Base-by-base conservation (phyloP, 1,139 yeast species). In the Geotrichum citri-aurantii region DNA sequence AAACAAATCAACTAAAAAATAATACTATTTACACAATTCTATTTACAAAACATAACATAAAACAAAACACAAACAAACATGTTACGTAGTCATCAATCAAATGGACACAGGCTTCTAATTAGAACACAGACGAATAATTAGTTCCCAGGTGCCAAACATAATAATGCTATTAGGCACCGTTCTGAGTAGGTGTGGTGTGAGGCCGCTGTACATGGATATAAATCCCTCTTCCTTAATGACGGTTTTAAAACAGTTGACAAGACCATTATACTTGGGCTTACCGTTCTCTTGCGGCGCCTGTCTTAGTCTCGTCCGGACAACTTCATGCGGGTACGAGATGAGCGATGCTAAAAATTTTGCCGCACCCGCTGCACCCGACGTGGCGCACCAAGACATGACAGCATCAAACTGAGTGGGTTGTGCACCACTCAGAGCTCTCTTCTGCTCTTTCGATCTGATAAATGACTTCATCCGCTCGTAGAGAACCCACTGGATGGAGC, bases 91-190 rank as follows among this genome's bases (percentile, higher is more conserved):
- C 33, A 33, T 50, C 19, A 50, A 31, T 10, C 33, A 50, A 31
- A 37, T 14, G n/a, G 19, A 21, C 27, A 21, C 23, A 40, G 29
- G 7, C 44, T 14, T 7, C 44, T 37, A 37, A 19, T 37, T n/a
- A 12, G 62, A 56, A 19, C 55, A 68, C 49, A 86, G 70, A 62
- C 87, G 81, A 50, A 93, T 91, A 55, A 95, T 89, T 52, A 95
- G 74, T 70, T 95, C 99, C 98, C 99, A 95, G 1, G 99, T 92
- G 46, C 99, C 99, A 78, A 95, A 95, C 98, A 95, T 93, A 65
- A 95, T 92, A 70, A 95, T 91, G 66, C 97, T 89, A 73, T 93
- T 95, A 1, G 99, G 99, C 54, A 95, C 99, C 0, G 99, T 95
- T 73, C 99, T 82, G 75, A 95, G 81, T 67, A 95, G 78, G 74